phyloP scores from a whole-genome alignment of 441 rosid species.

The Mallotus repandus region DNA sequence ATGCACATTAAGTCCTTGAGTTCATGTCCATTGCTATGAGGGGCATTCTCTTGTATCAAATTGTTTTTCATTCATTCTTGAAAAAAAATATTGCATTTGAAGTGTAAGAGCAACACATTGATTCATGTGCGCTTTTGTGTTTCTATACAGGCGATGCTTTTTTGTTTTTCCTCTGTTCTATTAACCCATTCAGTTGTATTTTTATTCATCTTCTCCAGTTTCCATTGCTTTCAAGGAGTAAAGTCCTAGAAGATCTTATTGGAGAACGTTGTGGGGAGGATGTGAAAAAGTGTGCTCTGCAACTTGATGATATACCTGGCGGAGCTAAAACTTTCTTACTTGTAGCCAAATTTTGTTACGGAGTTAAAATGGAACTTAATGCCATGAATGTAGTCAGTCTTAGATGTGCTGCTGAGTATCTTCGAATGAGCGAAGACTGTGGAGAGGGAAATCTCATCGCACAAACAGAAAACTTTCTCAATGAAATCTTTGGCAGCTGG shows the following conservation, averaged over 20 bases:
- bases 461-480: slow-evolving; percentile 67
- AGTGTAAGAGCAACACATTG: not conserved
- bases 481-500: slow-evolving; percentile 64
- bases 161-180: not conserved
- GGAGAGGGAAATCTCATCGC: slow-evolving; percentile 72
- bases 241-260: slow-evolving; percentile 51
- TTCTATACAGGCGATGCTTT: not conserved
- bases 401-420: slow-evolving; percentile 86
- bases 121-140: not conserved
- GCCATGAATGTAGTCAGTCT: slow-evolving; percentile 61
- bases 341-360: slow-evolving; percentile 86
- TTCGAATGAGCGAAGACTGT: slow-evolving; percentile 68
- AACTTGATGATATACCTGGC: slow-evolving; percentile 75
- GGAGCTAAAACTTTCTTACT: slow-evolving; percentile 71
- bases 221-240: slow-evolving; percentile 87
- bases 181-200: slow-evolving; percentile 4
- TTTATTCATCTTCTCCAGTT: slow-evolving; percentile 43
- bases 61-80: not conserved
- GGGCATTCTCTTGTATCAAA: not conserved
- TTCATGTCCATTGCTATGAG: not conserved
- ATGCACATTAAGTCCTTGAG: not conserved
- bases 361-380: slow-evolving; percentile 64
- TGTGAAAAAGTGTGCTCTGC: slow-evolving; percentile 44
- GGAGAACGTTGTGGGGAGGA: slow-evolving; percentile 38
- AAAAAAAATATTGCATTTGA: not conserved